phyloP scores from a whole-genome alignment of 495 filamentous ascomycete genomes.

The Talaromyces stipitatus region DNA sequence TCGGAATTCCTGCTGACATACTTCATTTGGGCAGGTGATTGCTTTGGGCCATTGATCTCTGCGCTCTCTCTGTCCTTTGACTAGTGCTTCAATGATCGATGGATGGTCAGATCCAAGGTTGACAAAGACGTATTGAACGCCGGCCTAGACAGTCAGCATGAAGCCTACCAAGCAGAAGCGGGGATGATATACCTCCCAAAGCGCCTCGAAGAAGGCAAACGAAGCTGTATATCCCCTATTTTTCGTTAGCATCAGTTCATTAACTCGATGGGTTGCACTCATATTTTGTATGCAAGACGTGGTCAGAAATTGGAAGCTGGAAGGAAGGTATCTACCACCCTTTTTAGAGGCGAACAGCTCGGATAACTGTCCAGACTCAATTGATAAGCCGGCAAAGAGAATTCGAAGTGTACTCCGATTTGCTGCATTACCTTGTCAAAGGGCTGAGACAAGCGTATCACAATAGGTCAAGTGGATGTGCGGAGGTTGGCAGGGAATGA shows the following conservation, averaged over 20 bases:
- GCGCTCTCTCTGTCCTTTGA: conserved; percentile 68
- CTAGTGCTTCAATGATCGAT: conserved; percentile 91
- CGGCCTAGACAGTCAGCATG: conserved; percentile 46
- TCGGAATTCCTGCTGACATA: conserved; percentile 11
- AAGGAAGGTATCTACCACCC: too few relatives aligned
- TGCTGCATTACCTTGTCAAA: neutral
- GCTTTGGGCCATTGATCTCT: conserved; percentile 69
- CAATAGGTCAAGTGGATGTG: neutral
- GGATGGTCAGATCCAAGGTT: conserved; percentile 95
- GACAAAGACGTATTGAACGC: conserved; percentile 84
- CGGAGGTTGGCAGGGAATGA: neutral
- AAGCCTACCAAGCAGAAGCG: neutral
- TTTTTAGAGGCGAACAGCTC: too few relatives aligned
- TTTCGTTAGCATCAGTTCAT: neutral
- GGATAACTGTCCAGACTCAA: too few relatives aligned
- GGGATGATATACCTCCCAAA: conserved; percentile 55
- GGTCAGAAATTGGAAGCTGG: neutral
- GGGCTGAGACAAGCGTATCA: neutral
- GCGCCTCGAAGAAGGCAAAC: conserved; percentile 89
- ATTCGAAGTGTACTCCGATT: neutral
- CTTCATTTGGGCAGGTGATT: conserved; percentile 89
- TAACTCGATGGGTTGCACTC: too few relatives aligned
- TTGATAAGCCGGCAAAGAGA: too few relatives aligned
- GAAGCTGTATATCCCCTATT: conserved; percentile 57
- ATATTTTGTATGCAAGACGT: too few relatives aligned